phyloP scores from a whole-genome alignment of 495 filamentous ascomycete species.

The Friedmanniomyces endolithicus region DNA sequence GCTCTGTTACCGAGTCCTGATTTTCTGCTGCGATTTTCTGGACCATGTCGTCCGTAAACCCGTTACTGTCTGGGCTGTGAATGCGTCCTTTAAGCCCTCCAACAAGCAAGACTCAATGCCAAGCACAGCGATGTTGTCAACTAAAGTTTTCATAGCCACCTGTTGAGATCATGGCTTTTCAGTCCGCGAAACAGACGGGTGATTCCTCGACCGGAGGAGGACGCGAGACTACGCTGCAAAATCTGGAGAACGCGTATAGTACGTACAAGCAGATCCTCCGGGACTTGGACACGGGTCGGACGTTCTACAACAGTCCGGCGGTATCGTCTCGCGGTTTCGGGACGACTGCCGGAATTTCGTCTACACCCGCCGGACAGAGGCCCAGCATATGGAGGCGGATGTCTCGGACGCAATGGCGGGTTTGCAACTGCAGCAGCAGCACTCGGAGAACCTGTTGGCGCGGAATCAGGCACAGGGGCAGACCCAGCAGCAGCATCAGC shows the following conservation, averaged over 20 bases:
- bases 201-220: slow-evolving; percentile 50
- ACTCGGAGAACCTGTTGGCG: slow-evolving; percentile 24
- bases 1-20: no score
- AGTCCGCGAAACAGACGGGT: slow-evolving; percentile 56
- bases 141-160: no score
- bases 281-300: slow-evolving; percentile 77
- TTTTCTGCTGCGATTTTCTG: no score
- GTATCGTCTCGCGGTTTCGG: slow-evolving; percentile 65
- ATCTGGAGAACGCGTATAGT: slow-evolving; percentile 80
- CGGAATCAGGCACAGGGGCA: slow-evolving; percentile 15
- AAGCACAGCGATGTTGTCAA: no score
- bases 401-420: slow-evolving; percentile 53
- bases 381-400: slow-evolving; percentile 62
- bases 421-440: slow-evolving; percentile 42
- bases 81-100: no score
- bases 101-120: no score
- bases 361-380: slow-evolving; percentile 68
- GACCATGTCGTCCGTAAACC: no score
- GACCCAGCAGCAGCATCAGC: slow-evolving; percentile 15
- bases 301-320: slow-evolving; percentile 90
- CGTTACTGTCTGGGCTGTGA: no score
- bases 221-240: slow-evolving; percentile 75
- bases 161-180: slow-evolving; percentile 66
- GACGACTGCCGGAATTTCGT: slow-evolving; percentile 71
- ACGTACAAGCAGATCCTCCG: slow-evolving; percentile 90